Conservation (phyloP, 148 eudicot genomes). For the Tetragonia tetragonoides region DNA sequence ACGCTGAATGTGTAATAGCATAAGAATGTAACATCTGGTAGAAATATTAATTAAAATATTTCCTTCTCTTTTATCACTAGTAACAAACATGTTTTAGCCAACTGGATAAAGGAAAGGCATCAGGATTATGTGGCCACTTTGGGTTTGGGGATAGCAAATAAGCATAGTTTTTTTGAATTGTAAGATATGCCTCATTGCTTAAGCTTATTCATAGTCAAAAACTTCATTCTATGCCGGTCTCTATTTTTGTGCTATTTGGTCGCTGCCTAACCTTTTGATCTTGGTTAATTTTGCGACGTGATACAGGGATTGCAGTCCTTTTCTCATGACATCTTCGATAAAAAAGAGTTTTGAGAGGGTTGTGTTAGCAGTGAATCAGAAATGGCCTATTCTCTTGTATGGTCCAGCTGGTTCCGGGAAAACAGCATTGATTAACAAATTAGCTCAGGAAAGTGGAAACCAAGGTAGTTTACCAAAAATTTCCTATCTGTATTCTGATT, state of each 20-base stretch:
- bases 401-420: slow-evolving; percentile 94
- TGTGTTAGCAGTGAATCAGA: slow-evolving; percentile 73
- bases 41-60: neutral
- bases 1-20: neutral
- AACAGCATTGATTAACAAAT: slow-evolving; percentile 66
- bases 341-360: slow-evolving; percentile 79
- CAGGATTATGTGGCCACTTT: neutral
- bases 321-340: slow-evolving; percentile 69
- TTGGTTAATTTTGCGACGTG: slow-evolving; percentile 11
- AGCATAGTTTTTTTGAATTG: neutral
- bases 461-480: slow-evolving; percentile 44
- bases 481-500: neutral
- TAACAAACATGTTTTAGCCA: neutral
- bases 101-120: neutral
- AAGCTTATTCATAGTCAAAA: neutral
- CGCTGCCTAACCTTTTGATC: slow-evolving; percentile 2
- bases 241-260: neutral
- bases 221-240: neutral
- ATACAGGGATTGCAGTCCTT: slow-evolving; percentile 34
- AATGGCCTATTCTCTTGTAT: slow-evolving; percentile 95
- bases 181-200: neutral
- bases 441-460: slow-evolving; percentile 61
- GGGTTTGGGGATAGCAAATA: neutral
- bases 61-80: neutral
- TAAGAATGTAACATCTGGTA: neutral